A percentile compares a stretch with the other conserved stretches of the same genome.
Evolutionary conservation across 306 rosid genomes (phyloP).

Genomic region (Begonia fuchsioides): DNA sequence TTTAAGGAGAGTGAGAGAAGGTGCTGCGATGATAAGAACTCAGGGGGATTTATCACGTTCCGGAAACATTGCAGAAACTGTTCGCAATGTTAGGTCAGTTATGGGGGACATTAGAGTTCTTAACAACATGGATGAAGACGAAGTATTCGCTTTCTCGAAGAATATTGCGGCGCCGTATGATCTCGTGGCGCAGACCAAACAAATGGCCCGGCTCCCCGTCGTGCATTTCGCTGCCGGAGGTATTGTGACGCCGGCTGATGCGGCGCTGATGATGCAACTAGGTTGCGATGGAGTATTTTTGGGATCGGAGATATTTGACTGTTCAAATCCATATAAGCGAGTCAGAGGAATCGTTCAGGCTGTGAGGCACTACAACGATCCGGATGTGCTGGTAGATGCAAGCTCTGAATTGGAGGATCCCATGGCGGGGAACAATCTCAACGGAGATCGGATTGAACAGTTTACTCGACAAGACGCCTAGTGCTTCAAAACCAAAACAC

Average conservation of each 20-base stretch:
- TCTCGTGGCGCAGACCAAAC: conserved; percentile 47
- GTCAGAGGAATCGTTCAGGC: conserved; percentile 44
- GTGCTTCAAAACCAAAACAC: no score
- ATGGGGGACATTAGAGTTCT: conserved; percentile 48
- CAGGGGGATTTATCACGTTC: conserved; percentile 39
- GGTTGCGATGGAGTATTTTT: conserved; percentile 71
- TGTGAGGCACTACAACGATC: conserved; percentile 47
- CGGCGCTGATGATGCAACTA: conserved; percentile 70
- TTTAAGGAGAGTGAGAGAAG: conserved; percentile 50
- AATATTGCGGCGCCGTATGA: conserved; percentile 60
- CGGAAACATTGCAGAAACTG: conserved; percentile 27
- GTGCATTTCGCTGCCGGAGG: conserved; percentile 64
- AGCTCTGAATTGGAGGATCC: conserved; percentile 28
- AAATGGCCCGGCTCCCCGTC: conserved; percentile 53
- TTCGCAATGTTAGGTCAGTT: conserved; percentile 33
- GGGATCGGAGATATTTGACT: conserved; percentile 37
- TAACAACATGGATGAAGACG: conserved; percentile 64
- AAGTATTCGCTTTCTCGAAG: conserved; percentile 50
- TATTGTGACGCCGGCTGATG: conserved; percentile 76
- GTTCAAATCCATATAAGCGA: conserved; percentile 36
- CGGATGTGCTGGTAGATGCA: conserved; percentile 37
- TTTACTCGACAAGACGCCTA: conserved; percentile 15
- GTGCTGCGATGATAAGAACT: conserved; percentile 49
- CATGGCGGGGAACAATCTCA: conserved; percentile 25
- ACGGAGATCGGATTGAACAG: conserved; percentile 32